Evolutionary conservation across 176 grass and related monocot genomes (phyloP), one percentile per base, ranked within the genome.

Genomic region (Phoenix dactylifera): DNA sequence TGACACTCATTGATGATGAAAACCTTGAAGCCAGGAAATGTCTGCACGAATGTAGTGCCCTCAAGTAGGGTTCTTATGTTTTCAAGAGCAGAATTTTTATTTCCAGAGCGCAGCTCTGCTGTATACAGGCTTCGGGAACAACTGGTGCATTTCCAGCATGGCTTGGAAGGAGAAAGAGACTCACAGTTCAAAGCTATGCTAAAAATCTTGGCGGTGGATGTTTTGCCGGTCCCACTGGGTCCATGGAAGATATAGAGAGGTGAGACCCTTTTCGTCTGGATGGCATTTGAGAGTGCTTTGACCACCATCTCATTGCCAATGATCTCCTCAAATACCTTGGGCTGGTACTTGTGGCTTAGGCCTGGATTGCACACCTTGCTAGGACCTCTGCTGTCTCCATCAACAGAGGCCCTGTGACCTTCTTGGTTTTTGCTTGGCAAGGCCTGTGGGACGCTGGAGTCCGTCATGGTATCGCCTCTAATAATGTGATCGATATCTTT

Each of bases 211-310:
- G 87, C 92, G 0, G 75, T 75, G 3, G 87, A 97, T 0, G 81
- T 82, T 74, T 97, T 97, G 17, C 92, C 92, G 4, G 72, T 67
- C 24, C 92, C 92, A 19, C 72, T 76, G 18, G 81, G 87, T 53
- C 92, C 92, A 18, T 90, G 80, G 76, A 97, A 85, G 24, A 97
- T 78, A 72, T 91, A 97, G 26, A 97, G 65, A 12, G 86, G 83
- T 30, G 87, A 68, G 67, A 91, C 54, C 14, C 71, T 79, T 15
- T 81, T 72, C 67, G 64, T 85, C 3, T 62, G 66, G 77, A 88
- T 66, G 18, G 74, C 75, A 60, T 30, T 74, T 15, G 69, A 78
- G 59, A 97, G 80, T 50, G 92, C 35, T 44, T 44, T 44, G 35
- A 44, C 35, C 3, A 44, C 10, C 7, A 44, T 44, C 10, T 44